Conservation (phyloP, 371 early-diverging fungal genomes). For the Mucor sp. region DNA sequence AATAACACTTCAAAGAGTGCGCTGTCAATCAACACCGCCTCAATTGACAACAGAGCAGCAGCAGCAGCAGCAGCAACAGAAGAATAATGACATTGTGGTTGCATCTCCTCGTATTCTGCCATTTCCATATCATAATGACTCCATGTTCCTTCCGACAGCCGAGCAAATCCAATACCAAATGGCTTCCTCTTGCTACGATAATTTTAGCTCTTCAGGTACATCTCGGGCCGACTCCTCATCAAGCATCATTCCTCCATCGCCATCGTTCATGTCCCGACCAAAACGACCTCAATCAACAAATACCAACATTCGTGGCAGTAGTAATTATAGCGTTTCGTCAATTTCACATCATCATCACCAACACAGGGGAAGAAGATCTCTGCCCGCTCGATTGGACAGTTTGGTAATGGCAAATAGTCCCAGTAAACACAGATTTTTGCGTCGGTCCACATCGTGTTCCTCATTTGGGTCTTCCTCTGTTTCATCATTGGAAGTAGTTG, state of each 20-base stretch:
- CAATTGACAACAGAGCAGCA: neutral
- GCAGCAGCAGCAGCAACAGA: neutral
- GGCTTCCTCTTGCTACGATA: neutral
- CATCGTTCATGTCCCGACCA: constrained; percentile 5
- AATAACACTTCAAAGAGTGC: neutral
- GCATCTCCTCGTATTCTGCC: constrained; percentile 32
- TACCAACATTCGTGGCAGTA: neutral
- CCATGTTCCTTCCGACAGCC: constrained; percentile 37
- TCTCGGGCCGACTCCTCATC: constrained; percentile 14
- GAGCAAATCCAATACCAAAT: constrained; percentile 24
- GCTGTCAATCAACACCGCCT: constrained; percentile 4
- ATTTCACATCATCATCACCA: neutral
- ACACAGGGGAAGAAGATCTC: constrained; percentile 16
- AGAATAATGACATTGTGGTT: constrained; percentile 21
- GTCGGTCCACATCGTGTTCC: neutral
- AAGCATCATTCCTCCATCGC: constrained; percentile 10
- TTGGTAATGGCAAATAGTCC: neutral
- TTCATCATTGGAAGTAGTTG: neutral
- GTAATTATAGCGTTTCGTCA: neutral
- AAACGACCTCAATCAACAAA: neutral
- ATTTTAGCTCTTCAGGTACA: neutral
- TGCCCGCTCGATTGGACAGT: constrained; percentile 2
- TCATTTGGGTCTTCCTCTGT: constrained; percentile 5
- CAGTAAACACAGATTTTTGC: constrained; percentile 1
- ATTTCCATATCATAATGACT: constrained; percentile 52